Percentiles rank a stretch among this genome's conserved stretches.
Conservation (phyloP, 768 basidiomycete genomes). For the Naganishia kalamii region DNA sequence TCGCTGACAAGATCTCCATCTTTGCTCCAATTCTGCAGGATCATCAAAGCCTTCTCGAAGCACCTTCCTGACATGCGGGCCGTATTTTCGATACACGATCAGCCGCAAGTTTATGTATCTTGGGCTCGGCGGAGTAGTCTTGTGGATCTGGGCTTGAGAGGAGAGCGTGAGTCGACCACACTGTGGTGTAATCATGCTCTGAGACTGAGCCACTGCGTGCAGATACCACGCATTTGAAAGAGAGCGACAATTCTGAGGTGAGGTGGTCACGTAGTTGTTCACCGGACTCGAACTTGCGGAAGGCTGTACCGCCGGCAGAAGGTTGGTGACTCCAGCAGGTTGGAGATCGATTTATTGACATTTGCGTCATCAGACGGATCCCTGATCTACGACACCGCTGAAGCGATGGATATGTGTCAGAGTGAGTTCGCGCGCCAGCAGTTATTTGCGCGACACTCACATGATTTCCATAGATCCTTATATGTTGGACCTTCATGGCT, state of each 20-base stretch:
- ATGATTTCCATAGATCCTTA: slow-evolving; percentile 37
- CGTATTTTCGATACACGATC: slow-evolving; percentile 45
- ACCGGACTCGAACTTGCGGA: slow-evolving; percentile 38
- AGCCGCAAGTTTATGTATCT: slow-evolving; percentile 44
- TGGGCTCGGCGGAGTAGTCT: slow-evolving; percentile 40
- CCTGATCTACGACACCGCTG: slow-evolving; percentile 40
- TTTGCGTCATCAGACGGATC: slow-evolving; percentile 16
- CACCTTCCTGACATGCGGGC: slow-evolving; percentile 40
- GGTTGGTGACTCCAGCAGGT: slow-evolving; percentile 23
- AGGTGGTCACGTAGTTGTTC: slow-evolving; percentile 39
- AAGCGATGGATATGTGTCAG: slow-evolving; percentile 43
- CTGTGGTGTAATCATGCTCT: background rate
- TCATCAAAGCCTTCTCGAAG: slow-evolving; percentile 33
- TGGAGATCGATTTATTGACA: background rate
- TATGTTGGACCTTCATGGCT: slow-evolving; percentile 39
- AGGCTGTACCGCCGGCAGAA: slow-evolving; percentile 26
- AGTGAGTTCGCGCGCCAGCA: slow-evolving; percentile 29
- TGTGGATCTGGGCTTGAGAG: slow-evolving; percentile 37
- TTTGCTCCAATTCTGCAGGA: slow-evolving; percentile 15
- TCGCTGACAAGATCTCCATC: background rate
- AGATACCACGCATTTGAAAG: slow-evolving; percentile 42
- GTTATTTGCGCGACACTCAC: background rate
- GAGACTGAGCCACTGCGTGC: background rate
- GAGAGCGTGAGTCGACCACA: slow-evolving; percentile 33
- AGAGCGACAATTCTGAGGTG: slow-evolving; percentile 38